Evolutionary conservation across 2,329 filamentous ascomycete species (phyloP).

Genomic region (Gaeumannomyces sp.): DNA sequence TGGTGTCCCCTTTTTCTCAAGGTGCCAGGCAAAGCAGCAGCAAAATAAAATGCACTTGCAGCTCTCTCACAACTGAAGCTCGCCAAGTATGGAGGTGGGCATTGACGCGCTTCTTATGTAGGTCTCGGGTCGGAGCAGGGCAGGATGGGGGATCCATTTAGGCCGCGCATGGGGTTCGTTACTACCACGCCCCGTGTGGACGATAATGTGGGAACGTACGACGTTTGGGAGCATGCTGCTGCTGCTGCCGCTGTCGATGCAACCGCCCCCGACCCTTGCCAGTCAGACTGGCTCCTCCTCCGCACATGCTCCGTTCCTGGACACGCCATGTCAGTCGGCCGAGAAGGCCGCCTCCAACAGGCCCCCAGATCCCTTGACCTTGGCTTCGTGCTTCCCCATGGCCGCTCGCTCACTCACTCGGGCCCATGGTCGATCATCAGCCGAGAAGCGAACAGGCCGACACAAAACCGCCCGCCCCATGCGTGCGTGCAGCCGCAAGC

Average conservation of each 20-base stretch:
- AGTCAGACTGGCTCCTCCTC: not conserved
- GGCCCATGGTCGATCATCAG: not conserved
- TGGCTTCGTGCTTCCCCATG: too few relatives aligned
- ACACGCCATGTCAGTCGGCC: too few relatives aligned
- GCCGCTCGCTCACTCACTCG: not conserved
- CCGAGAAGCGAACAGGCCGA: not conserved
- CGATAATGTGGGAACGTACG: not conserved
- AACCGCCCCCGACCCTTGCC: not conserved
- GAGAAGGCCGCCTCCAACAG: not conserved
- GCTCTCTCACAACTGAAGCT: not conserved
- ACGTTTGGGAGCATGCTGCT: not conserved
- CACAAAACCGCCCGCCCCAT: not conserved
- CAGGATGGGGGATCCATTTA: not conserved
- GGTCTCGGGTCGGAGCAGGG: not conserved
- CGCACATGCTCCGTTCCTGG: not conserved
- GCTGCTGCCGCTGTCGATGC: not conserved
- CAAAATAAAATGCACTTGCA: too few relatives aligned
- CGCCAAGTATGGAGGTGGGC: not conserved
- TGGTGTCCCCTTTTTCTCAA: not conserved
- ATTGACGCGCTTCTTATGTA: not conserved
- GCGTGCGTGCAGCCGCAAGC: too few relatives aligned
- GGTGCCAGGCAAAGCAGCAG: conserved; percentile 1
- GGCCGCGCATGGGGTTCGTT: not conserved
- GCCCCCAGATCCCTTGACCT: too few relatives aligned
- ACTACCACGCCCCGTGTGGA: not conserved